Evolutionary conservation across 805 yeast species (phyloP).

Genomic region (Pichia nakasei): DNA sequence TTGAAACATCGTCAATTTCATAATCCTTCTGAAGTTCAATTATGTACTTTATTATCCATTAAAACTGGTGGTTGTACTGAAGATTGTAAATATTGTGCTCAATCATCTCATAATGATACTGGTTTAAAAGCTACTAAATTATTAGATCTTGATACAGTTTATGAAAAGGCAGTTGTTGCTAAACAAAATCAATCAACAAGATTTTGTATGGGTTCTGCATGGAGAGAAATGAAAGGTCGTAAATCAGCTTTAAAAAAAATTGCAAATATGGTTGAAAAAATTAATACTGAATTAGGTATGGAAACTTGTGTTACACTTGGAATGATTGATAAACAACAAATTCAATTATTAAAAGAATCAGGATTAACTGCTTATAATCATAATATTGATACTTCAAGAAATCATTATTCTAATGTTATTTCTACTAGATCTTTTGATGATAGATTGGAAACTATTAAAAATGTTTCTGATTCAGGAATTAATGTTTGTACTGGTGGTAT

Average conservation of each 20-base stretch:
- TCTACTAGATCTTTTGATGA: slow-evolving; percentile 67
- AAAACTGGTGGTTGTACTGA: slow-evolving; percentile 79
- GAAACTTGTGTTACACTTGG: slow-evolving; percentile 79
- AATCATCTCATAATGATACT: slow-evolving; percentile 58
- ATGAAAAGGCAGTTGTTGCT: slow-evolving; percentile 55
- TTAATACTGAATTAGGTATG: slow-evolving; percentile 52
- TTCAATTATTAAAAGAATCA: slow-evolving; percentile 47
- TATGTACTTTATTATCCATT: slow-evolving; percentile 67
- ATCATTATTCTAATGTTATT: slow-evolving; percentile 65
- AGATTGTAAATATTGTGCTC: slow-evolving; percentile 77
- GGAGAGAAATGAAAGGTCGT: slow-evolving; percentile 79
- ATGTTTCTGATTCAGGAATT: slow-evolving; percentile 51
- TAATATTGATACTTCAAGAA: slow-evolving; percentile 72
- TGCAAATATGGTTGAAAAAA: slow-evolving; percentile 53
- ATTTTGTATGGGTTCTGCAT: slow-evolving; percentile 82
- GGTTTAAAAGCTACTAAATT: slow-evolving; percentile 64
- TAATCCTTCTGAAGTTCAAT: slow-evolving; percentile 60
- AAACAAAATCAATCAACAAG: slow-evolving; percentile 65
- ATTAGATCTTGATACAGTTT: slow-evolving; percentile 52
- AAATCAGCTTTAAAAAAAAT: slow-evolving; percentile 57
- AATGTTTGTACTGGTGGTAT: slow-evolving; percentile 76
- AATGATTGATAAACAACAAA: slow-evolving; percentile 64
- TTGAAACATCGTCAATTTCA: slow-evolving; percentile 58
- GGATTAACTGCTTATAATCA: slow-evolving; percentile 80
- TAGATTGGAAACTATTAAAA: slow-evolving; percentile 54